Conservation (phyloP, 495 filamentous ascomycete genomes). For the Achaetomiella virescens region DNA sequence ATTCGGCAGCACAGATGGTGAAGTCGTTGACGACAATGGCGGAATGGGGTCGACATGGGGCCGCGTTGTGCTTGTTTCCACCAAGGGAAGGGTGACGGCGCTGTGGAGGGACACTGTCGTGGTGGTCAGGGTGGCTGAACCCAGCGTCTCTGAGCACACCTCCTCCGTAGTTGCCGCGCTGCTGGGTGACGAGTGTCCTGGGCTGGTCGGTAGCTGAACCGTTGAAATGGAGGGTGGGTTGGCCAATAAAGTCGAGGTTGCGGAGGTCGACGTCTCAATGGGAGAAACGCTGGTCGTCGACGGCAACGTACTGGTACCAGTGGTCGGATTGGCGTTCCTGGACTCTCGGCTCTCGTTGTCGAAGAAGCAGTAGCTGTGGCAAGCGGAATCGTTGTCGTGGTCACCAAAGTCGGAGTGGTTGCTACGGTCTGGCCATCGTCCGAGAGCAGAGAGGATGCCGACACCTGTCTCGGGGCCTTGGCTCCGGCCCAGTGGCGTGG, state of each 20-base stretch:
- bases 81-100: background rate
- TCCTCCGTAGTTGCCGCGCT: background rate
- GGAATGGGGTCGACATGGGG: background rate
- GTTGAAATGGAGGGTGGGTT: background rate
- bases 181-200: background rate
- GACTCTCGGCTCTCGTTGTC: background rate
- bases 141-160: background rate
- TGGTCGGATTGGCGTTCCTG: background rate
- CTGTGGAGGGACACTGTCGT: background rate
- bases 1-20: background rate
- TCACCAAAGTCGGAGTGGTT: background rate
- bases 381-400: background rate
- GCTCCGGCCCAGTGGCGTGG: background rate
- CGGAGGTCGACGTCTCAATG: background rate
- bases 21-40: background rate
- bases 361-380: background rate
- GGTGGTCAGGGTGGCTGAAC: background rate
- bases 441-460: background rate
- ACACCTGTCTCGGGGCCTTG: slow-evolving; percentile 7
- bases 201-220: background rate
- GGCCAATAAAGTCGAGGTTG: background rate
- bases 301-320: background rate
- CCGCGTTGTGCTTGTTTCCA: background rate
- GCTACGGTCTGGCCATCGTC: background rate
- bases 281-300: background rate